Percentiles rank a stretch among this genome's conserved stretches.
Evolutionary conservation across 768 basidiomycete genomes (phyloP).

Genomic region (Agaricus blazei): DNA sequence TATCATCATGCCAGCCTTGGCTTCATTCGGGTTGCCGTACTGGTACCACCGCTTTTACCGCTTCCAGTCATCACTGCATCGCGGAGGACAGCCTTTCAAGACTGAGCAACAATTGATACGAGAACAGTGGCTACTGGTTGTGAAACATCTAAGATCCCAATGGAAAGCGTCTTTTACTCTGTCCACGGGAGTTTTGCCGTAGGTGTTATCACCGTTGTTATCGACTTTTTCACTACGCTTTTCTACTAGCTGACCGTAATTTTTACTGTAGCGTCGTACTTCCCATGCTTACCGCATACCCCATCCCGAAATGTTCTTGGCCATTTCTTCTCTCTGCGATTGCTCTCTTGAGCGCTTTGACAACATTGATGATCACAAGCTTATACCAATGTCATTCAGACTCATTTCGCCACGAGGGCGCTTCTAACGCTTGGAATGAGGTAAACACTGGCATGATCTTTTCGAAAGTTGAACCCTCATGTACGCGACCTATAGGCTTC

Average conservation of each 20-base stretch:
- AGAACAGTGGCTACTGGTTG: not conserved
- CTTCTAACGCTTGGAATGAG: not conserved
- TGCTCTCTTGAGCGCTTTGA: not conserved
- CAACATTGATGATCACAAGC: not conserved
- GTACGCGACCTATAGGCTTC: not conserved
- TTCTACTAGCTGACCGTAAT: not conserved
- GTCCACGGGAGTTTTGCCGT: not conserved
- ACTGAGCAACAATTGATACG: not conserved
- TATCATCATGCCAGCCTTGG: not conserved
- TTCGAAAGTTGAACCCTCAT: not conserved
- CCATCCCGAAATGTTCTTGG: not conserved
- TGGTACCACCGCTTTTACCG: not conserved
- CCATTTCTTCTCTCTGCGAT: not conserved
- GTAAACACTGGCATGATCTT: not conserved
- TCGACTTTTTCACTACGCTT: not conserved
- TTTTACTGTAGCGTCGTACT: not conserved
- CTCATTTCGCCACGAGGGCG: not conserved
- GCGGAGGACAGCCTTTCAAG: not conserved
- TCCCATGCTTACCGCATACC: not conserved
- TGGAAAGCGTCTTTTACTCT: not conserved
- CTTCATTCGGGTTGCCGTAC: not conserved
- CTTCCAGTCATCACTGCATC: not conserved
- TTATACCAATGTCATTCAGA: not conserved
- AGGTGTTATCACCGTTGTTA: not conserved
- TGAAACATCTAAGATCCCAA: not conserved